Evolutionary conservation across 768 basidiomycete species (phyloP).

Genomic region (Antrodiella citrinella): DNA sequence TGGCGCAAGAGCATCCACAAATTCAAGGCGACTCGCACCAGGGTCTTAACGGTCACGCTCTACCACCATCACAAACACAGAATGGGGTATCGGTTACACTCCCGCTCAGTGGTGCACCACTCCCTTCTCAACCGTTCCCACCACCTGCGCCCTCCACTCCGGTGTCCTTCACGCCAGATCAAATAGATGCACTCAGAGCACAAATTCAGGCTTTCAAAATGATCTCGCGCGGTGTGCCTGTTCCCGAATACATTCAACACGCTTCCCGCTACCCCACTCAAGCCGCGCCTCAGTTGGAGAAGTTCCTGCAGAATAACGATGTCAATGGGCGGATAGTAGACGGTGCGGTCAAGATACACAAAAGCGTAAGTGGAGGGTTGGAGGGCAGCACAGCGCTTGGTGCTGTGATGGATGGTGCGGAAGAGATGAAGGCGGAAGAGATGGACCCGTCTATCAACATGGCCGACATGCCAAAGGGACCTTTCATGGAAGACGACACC

Average conservation of each 20-base stretch:
- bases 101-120: conserved; percentile 40
- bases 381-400: not conserved
- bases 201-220: conserved; percentile 81
- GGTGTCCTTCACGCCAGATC: conserved; percentile 71
- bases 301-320: conserved; percentile 53
- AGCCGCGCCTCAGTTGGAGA: conserved; percentile 56
- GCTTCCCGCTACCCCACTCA: conserved; percentile 59
- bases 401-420: not conserved
- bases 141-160: conserved; percentile 53
- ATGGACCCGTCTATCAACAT: conserved; percentile 45
- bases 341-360: conserved; percentile 65
- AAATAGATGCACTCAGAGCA: conserved; percentile 66
- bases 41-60: not conserved
- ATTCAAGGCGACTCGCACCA: not conserved
- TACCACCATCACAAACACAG: not conserved
- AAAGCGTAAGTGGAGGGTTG: conserved; percentile 29
- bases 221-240: conserved; percentile 53
- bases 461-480: conserved; percentile 61
- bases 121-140: conserved; percentile 41
- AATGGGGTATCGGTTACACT: conserved; percentile 14
- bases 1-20: not conserved
- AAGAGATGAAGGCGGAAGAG: conserved; percentile 36
- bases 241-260: conserved; percentile 63
- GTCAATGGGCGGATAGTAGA: conserved; percentile 59
- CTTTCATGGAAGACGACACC: conserved; percentile 71